Base-by-base conservation (phyloP, 192 early-diverging fungal genomes). In the Umbelopsis isabellina region DNA sequence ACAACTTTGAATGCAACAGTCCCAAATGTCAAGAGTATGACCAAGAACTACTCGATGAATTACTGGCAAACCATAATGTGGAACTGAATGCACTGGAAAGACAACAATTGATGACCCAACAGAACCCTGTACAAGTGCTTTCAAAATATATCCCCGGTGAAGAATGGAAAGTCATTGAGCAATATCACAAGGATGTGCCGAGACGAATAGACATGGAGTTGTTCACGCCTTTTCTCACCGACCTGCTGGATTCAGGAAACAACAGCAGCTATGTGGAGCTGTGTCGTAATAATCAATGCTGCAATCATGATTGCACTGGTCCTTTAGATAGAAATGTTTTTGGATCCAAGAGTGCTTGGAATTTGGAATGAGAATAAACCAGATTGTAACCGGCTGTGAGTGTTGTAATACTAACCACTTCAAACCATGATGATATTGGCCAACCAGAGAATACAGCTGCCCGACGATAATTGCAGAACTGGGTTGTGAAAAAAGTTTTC, bases 21-120 rank as follows among this genome's bases (percentile, higher is more conserved):
- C 46, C 65, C 13, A 47, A 33, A 22, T 77, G 75, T 48, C 67
- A 72, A 41, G 75, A 73, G 11, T 72, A 41, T 6, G 75, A 77
- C 6, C 46, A 9, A 0, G 46, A 50, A 13, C 46, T 44, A 3
- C 64, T 65, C 13, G 47, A 55, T 5, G 44, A 55, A 2, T 47
- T 72, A 4, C 41, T 72, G 25, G n/a, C 27, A 27, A 25, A 35
- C 1, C n/a, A 67, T 16, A 33, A 47, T 4, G 21, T 52, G 1
- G 16, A 20, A 15, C 13, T 76, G 4, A 67, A 55, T 8, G 33
- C 20, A 21, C n/a, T 11, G 9, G 75, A 76, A 9, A 49, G 48
- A 18, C 15, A 21, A 9, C 15, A 45, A 11, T 52, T 58, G 22
- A 33, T 76, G 37, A 55, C 71, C 6, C 23, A 49, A n/a, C 15